A percentile compares a stretch with the other conserved stretches of the same genome.
Evolutionary conservation across 78 protist species (phyloP).

Genomic region (Andalucia godoyi): DNA sequence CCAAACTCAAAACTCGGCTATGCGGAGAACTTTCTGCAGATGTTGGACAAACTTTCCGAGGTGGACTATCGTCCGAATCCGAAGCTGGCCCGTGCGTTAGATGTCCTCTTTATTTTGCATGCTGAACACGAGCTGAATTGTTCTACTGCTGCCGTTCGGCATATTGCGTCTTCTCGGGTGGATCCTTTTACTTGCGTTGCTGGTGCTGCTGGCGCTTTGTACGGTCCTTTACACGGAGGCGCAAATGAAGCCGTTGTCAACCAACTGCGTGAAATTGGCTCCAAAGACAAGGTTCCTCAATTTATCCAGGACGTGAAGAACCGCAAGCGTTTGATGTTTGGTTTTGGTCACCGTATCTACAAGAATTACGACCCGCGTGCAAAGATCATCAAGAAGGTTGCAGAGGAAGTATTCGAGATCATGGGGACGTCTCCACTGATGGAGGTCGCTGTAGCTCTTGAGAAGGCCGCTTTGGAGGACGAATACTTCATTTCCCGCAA

Average conservation of each 20-base stretch:
- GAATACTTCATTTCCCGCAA: slow-evolving; percentile 48
- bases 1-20: slow-evolving; percentile 29
- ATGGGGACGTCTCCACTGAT: slow-evolving; percentile 26
- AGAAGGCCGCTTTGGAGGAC: slow-evolving; percentile 40
- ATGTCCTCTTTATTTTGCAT: slow-evolving; percentile 55
- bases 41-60: slow-evolving; percentile 35
- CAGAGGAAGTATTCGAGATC: slow-evolving; percentile 19
- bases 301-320: slow-evolving; percentile 21
- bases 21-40: slow-evolving; percentile 43
- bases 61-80: slow-evolving; percentile 33
- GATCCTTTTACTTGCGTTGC: slow-evolving; percentile 51
- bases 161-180: slow-evolving; percentile 22
- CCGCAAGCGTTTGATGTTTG: slow-evolving; percentile 26
- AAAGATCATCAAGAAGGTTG: slow-evolving; percentile 25
- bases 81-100: slow-evolving; percentile 39
- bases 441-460: slow-evolving; percentile 45
- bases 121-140: slow-evolving; percentile 74
- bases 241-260: slow-evolving; percentile 60
- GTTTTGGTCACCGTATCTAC: slow-evolving; percentile 75
- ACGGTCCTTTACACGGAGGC: slow-evolving; percentile 78
- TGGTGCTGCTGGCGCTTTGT: slow-evolving; percentile 52
- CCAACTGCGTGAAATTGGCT: slow-evolving; percentile 59
- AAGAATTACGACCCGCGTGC: slow-evolving; percentile 66
- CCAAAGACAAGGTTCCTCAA: slow-evolving; percentile 26
- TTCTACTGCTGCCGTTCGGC: slow-evolving; percentile 66